These are phyloP conservation scores for Craterostigma plantagineum DNA, from an alignment of 257 asterid genomes.

Conservation along the genomic window DNA sequence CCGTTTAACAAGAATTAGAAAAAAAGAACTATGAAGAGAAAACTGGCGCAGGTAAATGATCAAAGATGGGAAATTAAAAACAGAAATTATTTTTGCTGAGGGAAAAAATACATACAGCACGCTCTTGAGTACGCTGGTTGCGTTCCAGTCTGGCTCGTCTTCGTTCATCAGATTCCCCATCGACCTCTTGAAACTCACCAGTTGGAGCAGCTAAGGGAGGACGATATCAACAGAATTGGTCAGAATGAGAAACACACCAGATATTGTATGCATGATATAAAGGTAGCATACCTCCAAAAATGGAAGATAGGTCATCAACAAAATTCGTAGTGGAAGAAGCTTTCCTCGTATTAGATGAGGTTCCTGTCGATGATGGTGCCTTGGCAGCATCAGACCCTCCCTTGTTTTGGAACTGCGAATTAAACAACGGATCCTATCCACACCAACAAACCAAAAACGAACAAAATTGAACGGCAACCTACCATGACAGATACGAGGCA, in stretches of 20 bases:
- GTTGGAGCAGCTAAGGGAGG: constrained; percentile 41
- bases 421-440: constrained; percentile 54
- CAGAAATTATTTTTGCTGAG: constrained; percentile 7
- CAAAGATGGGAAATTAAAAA: constrained; percentile 1
- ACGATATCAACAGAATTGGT: constrained; percentile 12
- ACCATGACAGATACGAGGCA: no score
- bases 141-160: constrained; percentile 92
- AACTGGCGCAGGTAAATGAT: constrained; percentile 5
- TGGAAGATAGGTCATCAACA: constrained; percentile 86
- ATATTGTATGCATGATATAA: constrained; percentile 5
- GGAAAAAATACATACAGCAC: constrained; percentile 46
- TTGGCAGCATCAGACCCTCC: constrained; percentile 52
- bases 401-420: constrained; percentile 44
- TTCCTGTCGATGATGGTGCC: constrained; percentile 41
- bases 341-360: constrained; percentile 61
- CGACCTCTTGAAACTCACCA: constrained; percentile 76
- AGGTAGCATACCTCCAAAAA: constrained; percentile 54
- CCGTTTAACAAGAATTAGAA: constrained; percentile 6
- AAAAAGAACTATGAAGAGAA: constrained; percentile 7
- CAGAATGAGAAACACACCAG: constrained; percentile 11
- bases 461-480: constrained; percentile 1
- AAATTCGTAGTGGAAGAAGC: constrained; percentile 59
- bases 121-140: constrained; percentile 87
- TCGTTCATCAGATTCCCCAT: constrained; percentile 95
- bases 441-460: constrained; percentile 8